Percentiles rank a stretch among this genome's conserved stretches.
Evolutionary conservation across 306 rosid species (phyloP).

Genomic region (Malus domestica): DNA sequence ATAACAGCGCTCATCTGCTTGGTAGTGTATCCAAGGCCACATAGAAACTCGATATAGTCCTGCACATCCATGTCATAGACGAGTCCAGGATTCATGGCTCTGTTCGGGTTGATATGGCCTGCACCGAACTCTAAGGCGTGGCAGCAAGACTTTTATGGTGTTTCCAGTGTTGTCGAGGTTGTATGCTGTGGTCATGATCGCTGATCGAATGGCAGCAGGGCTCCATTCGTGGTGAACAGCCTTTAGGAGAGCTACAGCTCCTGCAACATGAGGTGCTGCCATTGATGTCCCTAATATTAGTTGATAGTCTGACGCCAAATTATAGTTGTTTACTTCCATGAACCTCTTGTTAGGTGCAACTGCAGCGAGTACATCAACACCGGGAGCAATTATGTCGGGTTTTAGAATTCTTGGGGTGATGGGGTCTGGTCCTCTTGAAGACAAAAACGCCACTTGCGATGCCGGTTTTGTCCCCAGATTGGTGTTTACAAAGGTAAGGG

Average conservation of each 20-base stretch:
- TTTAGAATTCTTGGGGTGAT: background rate
- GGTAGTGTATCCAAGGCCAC: too few species aligned
- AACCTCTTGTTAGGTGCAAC: background rate
- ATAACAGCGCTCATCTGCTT: too few species aligned
- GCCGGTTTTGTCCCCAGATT: slow-evolving; percentile 11
- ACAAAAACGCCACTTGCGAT: background rate
- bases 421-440: slow-evolving; percentile 10
- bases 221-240: too few species aligned
- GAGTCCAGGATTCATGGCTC: too few species aligned
- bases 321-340: background rate
- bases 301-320: background rate
- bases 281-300: slow-evolving; percentile 13
- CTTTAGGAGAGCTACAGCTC: slow-evolving; percentile 12
- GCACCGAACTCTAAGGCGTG: too few species aligned
- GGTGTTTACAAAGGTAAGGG: background rate
- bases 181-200: too few species aligned
- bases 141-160: too few species aligned
- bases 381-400: slow-evolving; percentile 11
- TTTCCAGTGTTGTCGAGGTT: too few species aligned
- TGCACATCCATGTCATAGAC: too few species aligned
- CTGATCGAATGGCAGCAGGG: too few species aligned
- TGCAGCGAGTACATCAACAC: slow-evolving; percentile 21
- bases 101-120: too few species aligned
- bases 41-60: too few species aligned
- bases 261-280: slow-evolving; percentile 21